Evolutionary conservation across 1,139 yeast genomes (phyloP), one percentile per base, ranked within the genome.

Genomic region (Hanseniaspora gamundiae): DNA sequence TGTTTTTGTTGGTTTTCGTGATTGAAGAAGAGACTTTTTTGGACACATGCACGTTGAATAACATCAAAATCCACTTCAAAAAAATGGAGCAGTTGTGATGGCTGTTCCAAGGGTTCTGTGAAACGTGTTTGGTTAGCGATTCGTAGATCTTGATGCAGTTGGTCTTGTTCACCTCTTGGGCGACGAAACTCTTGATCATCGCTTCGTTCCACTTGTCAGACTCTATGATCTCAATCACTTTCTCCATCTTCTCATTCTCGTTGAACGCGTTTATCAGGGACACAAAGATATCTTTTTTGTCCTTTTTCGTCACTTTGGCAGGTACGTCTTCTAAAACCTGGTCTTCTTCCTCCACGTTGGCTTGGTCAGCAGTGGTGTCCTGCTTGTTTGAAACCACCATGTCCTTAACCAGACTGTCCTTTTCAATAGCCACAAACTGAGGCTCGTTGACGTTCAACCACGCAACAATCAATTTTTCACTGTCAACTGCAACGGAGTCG

Each of bases 371-470:
- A 14, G 39, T 28, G 20, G 16, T 22, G 14, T 41, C 36, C 4
- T 41, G 35, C 13, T 39, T 41, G 31, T 44, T 42, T 10, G 22
- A 36, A 11, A 44, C 38, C 19, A 41, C 35, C 39, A 44, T 28
- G n/a, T 44, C 33, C 17, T 42, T 39, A 4, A 36, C 24, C 26
- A 43, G 40, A 14, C 33, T 39, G 28, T 38, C 44, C 26, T 40
- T 38, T 17, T 55, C 41, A 27, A 59, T 42, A 3, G 44, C 41
- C 42, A 55, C 53, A 42, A 59, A 59, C 41, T 55, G 54, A 14
- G 62, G 61, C 43, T 60, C 62, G 42, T 59, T 59, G 2, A 59
- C 61, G 42, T 59, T 57, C 20, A 58, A 48, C 64, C 64, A 59
- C n/a, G 62, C 56, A 14, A 58, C 36, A 42, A 59, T 48, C 4